phyloP scores from a whole-genome alignment of 2,329 filamentous ascomycete species.

The Phialophora expanda region DNA sequence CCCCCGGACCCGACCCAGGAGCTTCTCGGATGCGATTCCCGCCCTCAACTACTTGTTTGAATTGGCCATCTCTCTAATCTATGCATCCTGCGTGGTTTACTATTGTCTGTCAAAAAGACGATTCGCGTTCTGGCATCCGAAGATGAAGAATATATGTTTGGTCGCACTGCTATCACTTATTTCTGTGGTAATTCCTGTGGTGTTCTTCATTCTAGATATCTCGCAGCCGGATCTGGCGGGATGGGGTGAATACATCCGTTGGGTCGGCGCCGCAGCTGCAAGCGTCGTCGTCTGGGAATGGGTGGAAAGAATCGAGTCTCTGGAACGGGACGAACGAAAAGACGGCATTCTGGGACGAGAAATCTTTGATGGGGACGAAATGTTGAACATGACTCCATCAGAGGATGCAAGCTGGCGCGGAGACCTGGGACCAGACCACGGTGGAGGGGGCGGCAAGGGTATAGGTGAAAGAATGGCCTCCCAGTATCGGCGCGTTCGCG shows the following conservation, averaged over 20 bases:
- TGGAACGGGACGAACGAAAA: slow-evolving; percentile 92
- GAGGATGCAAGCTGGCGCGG: slow-evolving; percentile 60
- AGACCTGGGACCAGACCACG: slow-evolving; percentile 18
- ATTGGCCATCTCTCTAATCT: slow-evolving; percentile 81
- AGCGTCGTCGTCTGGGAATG: slow-evolving; percentile 99
- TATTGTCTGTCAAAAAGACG: slow-evolving; percentile 90
- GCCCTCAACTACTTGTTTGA: slow-evolving; percentile 91
- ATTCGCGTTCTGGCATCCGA: slow-evolving; percentile 86
- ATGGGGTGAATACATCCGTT: slow-evolving; percentile 94
- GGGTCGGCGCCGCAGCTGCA: slow-evolving; percentile 92
- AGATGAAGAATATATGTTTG: slow-evolving; percentile 87
- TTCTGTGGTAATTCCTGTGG: slow-evolving; percentile 84
- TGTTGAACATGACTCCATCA: slow-evolving; percentile 72
- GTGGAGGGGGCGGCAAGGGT: slow-evolving; percentile 22
- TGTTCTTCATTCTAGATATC: slow-evolving; percentile 93
- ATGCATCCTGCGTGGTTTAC: slow-evolving; percentile 92
- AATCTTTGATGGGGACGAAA: slow-evolving; percentile 92
- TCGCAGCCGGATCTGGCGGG: slow-evolving; percentile 82
- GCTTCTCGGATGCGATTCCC: slow-evolving; percentile 87
- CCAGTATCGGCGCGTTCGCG: slow-evolving; percentile 26
- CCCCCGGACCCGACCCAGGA: slow-evolving; percentile 66
- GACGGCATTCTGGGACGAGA: slow-evolving; percentile 89
- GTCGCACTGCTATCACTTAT: slow-evolving; percentile 78
- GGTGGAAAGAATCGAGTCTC: slow-evolving; percentile 91
- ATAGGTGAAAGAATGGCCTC: slow-evolving; percentile 20